Percentiles rank a stretch among this genome's conserved stretches.
These are phyloP conservation scores for Pelargonium australe DNA, from an alignment of 441 rosid species.

Conservation along the genomic window DNA sequence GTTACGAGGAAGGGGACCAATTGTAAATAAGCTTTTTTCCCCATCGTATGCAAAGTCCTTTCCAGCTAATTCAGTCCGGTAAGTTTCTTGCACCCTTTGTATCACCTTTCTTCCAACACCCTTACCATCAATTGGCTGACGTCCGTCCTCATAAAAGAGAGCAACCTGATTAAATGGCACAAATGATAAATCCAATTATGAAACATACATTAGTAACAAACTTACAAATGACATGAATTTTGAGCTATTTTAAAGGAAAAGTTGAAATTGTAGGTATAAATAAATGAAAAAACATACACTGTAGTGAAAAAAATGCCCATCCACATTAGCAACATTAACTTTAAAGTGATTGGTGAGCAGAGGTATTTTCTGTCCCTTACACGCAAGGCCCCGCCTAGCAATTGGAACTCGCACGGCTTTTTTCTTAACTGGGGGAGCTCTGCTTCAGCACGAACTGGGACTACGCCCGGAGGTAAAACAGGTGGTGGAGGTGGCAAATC, in stretches of 20 bases:
- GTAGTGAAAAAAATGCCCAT: conserved; percentile 44
- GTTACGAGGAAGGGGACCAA: conserved; percentile 47
- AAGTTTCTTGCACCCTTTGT: conserved; percentile 47
- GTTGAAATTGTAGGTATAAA: background rate
- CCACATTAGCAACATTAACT: conserved; percentile 42
- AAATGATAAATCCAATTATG: background rate
- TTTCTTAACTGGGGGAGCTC: conserved; percentile 27
- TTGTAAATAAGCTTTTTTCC: conserved; percentile 50
- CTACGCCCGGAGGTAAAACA: conserved; percentile 33
- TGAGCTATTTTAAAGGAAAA: no score
- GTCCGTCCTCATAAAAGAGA: conserved; percentile 51
- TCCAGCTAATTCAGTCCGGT: conserved; percentile 36
- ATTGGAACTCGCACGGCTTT: conserved; percentile 38
- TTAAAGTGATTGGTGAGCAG: conserved; percentile 50
- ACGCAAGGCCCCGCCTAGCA: conserved; percentile 45
- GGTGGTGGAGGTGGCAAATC: conserved; percentile 47
- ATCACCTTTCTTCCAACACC: conserved; percentile 48
- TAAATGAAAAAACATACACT: conserved; percentile 29
- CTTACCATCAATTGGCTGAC: conserved; percentile 41
- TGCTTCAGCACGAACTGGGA: conserved; percentile 25
- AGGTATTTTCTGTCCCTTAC: conserved; percentile 39
- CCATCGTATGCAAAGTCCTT: conserved; percentile 56
- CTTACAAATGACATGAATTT: background rate
- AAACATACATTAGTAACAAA: background rate
- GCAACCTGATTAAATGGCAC: conserved; percentile 32